Base-by-base conservation (phyloP, 306 rosid species). In the Myrica gale region DNA sequence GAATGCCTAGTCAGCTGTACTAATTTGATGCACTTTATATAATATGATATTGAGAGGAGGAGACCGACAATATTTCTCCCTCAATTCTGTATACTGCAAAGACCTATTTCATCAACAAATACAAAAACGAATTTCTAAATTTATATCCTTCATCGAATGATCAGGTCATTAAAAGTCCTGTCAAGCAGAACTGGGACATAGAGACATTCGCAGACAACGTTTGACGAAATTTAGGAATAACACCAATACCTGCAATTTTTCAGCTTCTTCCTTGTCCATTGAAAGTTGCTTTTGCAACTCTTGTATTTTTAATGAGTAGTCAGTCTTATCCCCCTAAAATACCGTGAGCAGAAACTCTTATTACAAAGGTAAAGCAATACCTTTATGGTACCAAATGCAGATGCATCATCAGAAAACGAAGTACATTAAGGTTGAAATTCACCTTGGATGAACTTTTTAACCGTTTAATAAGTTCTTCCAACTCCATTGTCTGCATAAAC, bases 211-310 rank as follows among this genome's bases (percentile, higher is more conserved):
- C 5, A 9, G 4, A 56, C 32, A 20, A 19, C 8, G 20, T 20
- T 56, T 15, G 32, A 19, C 2, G 26, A 20, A 69, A 43, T 4
- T 42, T 70, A 63, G 70, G 80, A 67, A 81, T 55, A 68, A 74
- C 75, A 76, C 26, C 67, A 74, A 74, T 74, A 91, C 98, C 97
- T 88, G 90, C 78, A 94, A 79, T 72, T 94, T 94, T 82, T 90
- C 84, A 65, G 89, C 94, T 88, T 94, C 98, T 85, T 90, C 98
- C 88, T 78, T 80, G 86, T 94, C 97, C 93, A 94, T 87, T 68
- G 96, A 80, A 72, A 94, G 89, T 83, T 94, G 98, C 87, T 87
- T 94, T 87, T 91, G 95, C 81, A 94, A 86, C 73, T 94, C 98
- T 84, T 47, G 89, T 82, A 94, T 94, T 90, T 94, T 94, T 43